Conservation (phyloP, 2,329 filamentous ascomycete species). For the Fusarium coffeatum region DNA sequence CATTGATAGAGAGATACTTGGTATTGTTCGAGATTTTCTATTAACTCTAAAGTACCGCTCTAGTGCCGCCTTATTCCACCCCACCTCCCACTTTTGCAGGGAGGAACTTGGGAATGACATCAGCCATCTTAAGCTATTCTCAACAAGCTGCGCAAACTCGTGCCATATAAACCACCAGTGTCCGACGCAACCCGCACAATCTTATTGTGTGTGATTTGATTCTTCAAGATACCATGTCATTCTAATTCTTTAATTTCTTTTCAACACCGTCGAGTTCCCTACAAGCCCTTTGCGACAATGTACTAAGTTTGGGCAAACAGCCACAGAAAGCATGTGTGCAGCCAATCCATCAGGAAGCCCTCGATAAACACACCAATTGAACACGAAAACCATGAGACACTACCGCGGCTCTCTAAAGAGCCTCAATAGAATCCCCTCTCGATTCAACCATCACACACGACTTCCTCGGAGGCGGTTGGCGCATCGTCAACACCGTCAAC, state of each 20-base stretch:
- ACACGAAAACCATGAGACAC: slow-evolving; percentile 37
- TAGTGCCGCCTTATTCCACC: slow-evolving; percentile 15
- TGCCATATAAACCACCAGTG: slow-evolving; percentile 21
- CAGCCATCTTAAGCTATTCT: slow-evolving; percentile 40
- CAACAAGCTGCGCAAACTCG: slow-evolving; percentile 37
- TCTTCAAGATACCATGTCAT: background rate
- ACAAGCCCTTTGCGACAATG: slow-evolving; percentile 16
- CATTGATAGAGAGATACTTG: slow-evolving; percentile 19
- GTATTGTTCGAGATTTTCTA: background rate
- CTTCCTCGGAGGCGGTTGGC: slow-evolving; percentile 32
- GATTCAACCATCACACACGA: slow-evolving; percentile 29
- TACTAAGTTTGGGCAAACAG: slow-evolving; percentile 18
- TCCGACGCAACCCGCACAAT: slow-evolving; percentile 1
- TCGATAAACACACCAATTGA: slow-evolving; percentile 21
- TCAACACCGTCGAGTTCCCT: background rate
- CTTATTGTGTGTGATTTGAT: background rate
- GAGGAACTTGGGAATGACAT: slow-evolving; percentile 43
- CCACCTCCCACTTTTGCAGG: slow-evolving; percentile 36
- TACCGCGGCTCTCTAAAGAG: slow-evolving; percentile 40
- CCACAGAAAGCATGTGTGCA: slow-evolving; percentile 35
- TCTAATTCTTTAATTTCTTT: slow-evolving; percentile 17
- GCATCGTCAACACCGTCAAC: slow-evolving; percentile 32
- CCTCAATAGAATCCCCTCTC: slow-evolving; percentile 33
- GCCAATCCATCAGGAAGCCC: slow-evolving; percentile 19
- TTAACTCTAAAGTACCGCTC: slow-evolving; percentile 8